phyloP scores from a whole-genome alignment of 176 grass and related monocot genomes.

The Saccharum spontaneum region DNA sequence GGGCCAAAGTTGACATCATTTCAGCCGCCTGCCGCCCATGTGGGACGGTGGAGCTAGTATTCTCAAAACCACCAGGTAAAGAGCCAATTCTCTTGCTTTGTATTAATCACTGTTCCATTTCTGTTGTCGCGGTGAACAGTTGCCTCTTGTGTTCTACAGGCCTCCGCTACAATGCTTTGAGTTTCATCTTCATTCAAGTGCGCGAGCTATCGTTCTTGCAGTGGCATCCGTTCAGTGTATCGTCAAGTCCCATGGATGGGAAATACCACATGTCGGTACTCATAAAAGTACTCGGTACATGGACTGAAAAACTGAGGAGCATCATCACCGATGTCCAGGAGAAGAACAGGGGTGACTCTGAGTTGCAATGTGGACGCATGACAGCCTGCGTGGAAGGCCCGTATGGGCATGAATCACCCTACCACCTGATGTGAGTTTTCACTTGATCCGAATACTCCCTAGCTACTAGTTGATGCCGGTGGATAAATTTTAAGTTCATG shows the following conservation, averaged over 20 bases:
- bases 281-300: slow-evolving; percentile 90
- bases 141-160: slow-evolving; percentile 42
- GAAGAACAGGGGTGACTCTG: slow-evolving; percentile 31
- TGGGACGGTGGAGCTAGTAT: slow-evolving; percentile 77
- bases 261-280: slow-evolving; percentile 85
- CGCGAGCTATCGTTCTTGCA: slow-evolving; percentile 80
- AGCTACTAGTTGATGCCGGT: neutral
- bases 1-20: slow-evolving; percentile 78
- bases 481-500: neutral
- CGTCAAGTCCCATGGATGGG: slow-evolving; percentile 93
- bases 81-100: neutral
- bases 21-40: slow-evolving; percentile 71
- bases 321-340: slow-evolving; percentile 58
- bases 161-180: slow-evolving; percentile 86
- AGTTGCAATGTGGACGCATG: slow-evolving; percentile 39
- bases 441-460: neutral
- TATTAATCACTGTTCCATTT: slow-evolving; percentile 10
- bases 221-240: slow-evolving; percentile 98
- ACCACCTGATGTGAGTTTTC: slow-evolving; percentile 88
- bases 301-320: slow-evolving; percentile 71
- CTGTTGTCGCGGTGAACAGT: slow-evolving; percentile 1
- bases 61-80: slow-evolving; percentile 92
- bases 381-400: slow-evolving; percentile 90
- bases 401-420: slow-evolving; percentile 91
- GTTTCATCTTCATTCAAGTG: slow-evolving; percentile 95